Evolutionary conservation across 495 filamentous ascomycete species (phyloP).

Genomic region (Hyaloscypha finlandica): DNA sequence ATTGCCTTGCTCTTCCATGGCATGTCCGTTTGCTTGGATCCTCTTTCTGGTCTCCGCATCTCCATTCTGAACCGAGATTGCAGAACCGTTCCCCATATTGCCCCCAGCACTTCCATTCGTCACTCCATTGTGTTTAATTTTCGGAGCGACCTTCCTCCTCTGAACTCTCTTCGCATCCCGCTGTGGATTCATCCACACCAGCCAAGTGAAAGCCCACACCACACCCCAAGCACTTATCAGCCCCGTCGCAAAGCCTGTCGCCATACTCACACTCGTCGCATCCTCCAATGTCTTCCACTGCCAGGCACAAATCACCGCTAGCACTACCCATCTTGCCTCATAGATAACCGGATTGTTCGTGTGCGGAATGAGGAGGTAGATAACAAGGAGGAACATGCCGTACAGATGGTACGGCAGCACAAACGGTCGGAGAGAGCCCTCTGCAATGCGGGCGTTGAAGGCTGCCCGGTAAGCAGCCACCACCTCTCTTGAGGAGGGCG

Average conservation of each 20-base stretch:
- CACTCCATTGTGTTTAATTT: slow-evolving; percentile 25
- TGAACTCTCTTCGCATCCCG: slow-evolving; percentile 68
- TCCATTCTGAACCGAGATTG: neutral
- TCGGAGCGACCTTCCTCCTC: slow-evolving; percentile 41
- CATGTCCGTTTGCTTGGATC: slow-evolving; percentile 14
- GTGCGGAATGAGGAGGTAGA: slow-evolving; percentile 61
- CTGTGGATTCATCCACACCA: slow-evolving; percentile 68
- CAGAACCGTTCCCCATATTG: neutral
- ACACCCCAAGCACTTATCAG: slow-evolving; percentile 65
- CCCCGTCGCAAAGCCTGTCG: slow-evolving; percentile 67
- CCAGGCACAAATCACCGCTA: slow-evolving; percentile 38
- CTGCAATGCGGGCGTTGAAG: slow-evolving; percentile 32
- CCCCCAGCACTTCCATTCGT: slow-evolving; percentile 10
- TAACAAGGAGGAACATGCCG: slow-evolving; percentile 48
- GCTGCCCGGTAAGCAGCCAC: slow-evolving; percentile 15
- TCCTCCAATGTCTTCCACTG: slow-evolving; percentile 47
- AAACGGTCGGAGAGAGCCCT: slow-evolving; percentile 53
- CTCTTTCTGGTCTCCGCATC: neutral
- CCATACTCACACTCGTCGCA: slow-evolving; percentile 56
- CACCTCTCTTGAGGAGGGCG: slow-evolving; percentile 19
- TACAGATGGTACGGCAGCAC: slow-evolving; percentile 54
- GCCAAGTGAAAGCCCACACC: slow-evolving; percentile 61
- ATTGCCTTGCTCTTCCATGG: neutral
- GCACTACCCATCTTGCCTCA: slow-evolving; percentile 52
- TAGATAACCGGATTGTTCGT: slow-evolving; percentile 48